Evolutionary conservation across 2,329 filamentous ascomycete genomes (phyloP), one percentile per base, ranked within the genome.

Genomic region (Moelleriella libera): DNA sequence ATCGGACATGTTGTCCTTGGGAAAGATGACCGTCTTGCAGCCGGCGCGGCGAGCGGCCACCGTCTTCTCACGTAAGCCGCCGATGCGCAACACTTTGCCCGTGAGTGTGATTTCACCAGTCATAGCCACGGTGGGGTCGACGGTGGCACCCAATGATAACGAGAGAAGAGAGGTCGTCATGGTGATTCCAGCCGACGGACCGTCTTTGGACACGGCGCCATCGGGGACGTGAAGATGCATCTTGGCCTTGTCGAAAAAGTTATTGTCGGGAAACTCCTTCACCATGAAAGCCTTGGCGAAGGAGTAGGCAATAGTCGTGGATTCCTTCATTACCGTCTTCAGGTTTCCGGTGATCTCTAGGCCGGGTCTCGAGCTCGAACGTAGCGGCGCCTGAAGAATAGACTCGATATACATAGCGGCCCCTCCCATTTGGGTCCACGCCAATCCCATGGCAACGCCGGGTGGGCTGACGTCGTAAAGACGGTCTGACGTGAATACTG

Each of bases 271-370:
- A 69, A 89, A 98, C 41, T 85, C 70, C 59, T 80, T 83, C 6
- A 84, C 88, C 75, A 97, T 82, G 50, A 90, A 73, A 1, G 88
- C 82, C 69, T 97, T 97, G 58, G 88, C 83, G 60, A 95, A 98
- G 0, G 88, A 94, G 70, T 98, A 97, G 44, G 92, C 94, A 54
- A 98, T 96, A 2, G 80, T 74, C 0, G 88, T 92, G 2, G 89
- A 96, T 68, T 98, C 92, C 68, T 96, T 97, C 94, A 98, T 98
- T 40, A 98, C 92, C 12, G 80, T 79, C 70, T 95, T 92, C 45
- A 98, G 75, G 61, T 97, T 97, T 50, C 92, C 92, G 0, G 92
- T 98, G 50, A 89, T 88, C 60, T 95, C 87, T 42, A 98, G 72
- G 14, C 84, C 79, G 6, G 90, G 84, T 14, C 83, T 76, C 30